phyloP scores from a whole-genome alignment of 169 alveolate genomes.

The Plasmodium inui region DNA sequence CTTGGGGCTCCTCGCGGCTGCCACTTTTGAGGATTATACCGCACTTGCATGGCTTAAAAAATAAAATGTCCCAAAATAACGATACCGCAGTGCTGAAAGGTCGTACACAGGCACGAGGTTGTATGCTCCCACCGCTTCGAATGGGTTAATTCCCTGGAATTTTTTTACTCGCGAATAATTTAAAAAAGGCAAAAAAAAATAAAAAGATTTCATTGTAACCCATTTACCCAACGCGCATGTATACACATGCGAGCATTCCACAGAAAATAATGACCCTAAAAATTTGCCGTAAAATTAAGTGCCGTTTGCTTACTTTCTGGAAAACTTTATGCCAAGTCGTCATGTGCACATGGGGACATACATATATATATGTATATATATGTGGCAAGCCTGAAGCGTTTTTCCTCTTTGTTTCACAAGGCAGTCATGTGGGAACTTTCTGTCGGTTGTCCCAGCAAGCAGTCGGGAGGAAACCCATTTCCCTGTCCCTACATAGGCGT shows the following conservation, averaged over 20 bases:
- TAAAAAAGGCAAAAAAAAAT: not conserved
- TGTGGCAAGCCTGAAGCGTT: not conserved
- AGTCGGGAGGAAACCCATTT: not conserved
- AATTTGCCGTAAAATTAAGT: not conserved
- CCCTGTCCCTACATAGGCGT: not conserved
- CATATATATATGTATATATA: too few species aligned
- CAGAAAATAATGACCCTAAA: not conserved
- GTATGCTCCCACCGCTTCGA: not conserved
- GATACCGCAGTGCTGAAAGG: not conserved
- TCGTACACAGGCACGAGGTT: not conserved
- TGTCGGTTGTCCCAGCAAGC: not conserved
- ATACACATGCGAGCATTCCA: not conserved
- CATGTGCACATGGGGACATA: not conserved
- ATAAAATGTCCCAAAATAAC: not conserved
- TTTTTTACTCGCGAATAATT: not conserved
- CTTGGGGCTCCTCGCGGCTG: not conserved
- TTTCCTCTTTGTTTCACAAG: not conserved
- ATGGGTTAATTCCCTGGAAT: not conserved
- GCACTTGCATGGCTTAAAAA: not conserved
- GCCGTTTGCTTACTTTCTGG: not conserved
- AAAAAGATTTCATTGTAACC: not conserved
- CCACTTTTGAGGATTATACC: not conserved
- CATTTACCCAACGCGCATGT: not conserved
- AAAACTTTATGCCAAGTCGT: not conserved
- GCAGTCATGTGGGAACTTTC: not conserved